Base-by-base conservation (phyloP, 768 basidiomycete species). In the Phylloporus scabripes region DNA sequence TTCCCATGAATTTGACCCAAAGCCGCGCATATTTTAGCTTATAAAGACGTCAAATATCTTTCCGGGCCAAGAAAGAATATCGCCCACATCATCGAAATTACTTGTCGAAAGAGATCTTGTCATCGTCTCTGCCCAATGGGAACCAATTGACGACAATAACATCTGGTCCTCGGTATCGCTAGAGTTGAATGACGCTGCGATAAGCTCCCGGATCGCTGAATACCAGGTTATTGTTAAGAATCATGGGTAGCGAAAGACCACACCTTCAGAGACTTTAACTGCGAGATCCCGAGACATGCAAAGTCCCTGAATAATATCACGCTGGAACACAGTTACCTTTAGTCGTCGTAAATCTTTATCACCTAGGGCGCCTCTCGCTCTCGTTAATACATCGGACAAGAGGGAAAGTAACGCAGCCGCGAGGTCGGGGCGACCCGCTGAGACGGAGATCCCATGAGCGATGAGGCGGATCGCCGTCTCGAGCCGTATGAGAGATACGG, bases 1-100 rank as follows among this genome's bases (percentile, higher is more conserved):
- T 57, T 5, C 68, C 60, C 56, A 84, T 73, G 56, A 77, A 85
- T 34, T 68, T 72, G 37, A 85, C 68, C 87, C 87, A 90, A 12
- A 53, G 54, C 0, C 36, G 49, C 5, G 29, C 52, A 43, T 40
- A 29, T 10, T n/a, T 49, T 42, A 51, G 52, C 60, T 63, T 54
- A 26, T 49, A 23, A 8, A 23, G 18, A 1, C 10, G 21, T 49
- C 34, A 54, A 18, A 41, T 47, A 12, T 34, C 3, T 7, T 29
- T 29, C 28, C 1, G 11, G 28, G 7, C 7, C 17, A 8, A 32
- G 4, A 3, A 8, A 15, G 41, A 31, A 23, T 31, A 3, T 34
- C 49, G 44, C 62, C 52, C 42, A 55, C 54, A 9, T 40, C 33
- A 42, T 56, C 53, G 10, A 49, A 45, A 15, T 23, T 47, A 26